Evolutionary conservation across 2,329 filamentous ascomycete genomes (phyloP), one percentile per base, ranked within the genome.

Genomic region (Hysterium pulicare): DNA sequence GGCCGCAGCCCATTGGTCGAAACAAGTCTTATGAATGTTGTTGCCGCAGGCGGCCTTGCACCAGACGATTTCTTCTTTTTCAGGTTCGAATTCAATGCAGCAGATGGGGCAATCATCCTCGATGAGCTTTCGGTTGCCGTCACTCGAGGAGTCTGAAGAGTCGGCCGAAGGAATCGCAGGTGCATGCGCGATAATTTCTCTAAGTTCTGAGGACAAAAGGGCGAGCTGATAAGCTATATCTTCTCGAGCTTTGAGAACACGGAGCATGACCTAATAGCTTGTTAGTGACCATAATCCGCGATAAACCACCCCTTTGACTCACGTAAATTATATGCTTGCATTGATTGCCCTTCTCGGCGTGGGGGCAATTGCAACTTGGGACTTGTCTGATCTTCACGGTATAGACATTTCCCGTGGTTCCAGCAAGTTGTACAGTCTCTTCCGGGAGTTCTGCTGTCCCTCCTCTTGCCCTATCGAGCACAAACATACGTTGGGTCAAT

Each of bases 241-340:
- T 30, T 70, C 62, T 0, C 74, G 74, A 1, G 73, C 78, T 64
- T 79, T 81, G 32, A 84, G 70, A 2, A 80, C 75, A 20, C 77
- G 75, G 37, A 76, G 62, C 42, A 83, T 71, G 17, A 81, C 72
- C 72, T 74, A 41, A 40, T 44, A 46, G n/a, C n/a, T 43, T 48
- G 47, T 41, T 6, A 41, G 37, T 10, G 19, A 15, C 9, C 0
- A 17, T n/a, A 8, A 2, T 6, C 9, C 19, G 10, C 21, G 33
- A 20, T 7, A 15, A 17, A 9, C 16, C 13, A 11, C n/a, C 4
- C 34, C 10, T 21, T 21, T 26, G 19, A 55, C 66, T 46, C 67
- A 77, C 77, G 54, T 81, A 86, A 33, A 84, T 47, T 20, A 82
- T 67, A 51, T 86, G 83, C 56, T 84, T 84, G 72, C 81, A 85